Evolutionary conservation across 108 stramenopile genomes (phyloP).

Genomic region (Schizochytrium sp.): DNA sequence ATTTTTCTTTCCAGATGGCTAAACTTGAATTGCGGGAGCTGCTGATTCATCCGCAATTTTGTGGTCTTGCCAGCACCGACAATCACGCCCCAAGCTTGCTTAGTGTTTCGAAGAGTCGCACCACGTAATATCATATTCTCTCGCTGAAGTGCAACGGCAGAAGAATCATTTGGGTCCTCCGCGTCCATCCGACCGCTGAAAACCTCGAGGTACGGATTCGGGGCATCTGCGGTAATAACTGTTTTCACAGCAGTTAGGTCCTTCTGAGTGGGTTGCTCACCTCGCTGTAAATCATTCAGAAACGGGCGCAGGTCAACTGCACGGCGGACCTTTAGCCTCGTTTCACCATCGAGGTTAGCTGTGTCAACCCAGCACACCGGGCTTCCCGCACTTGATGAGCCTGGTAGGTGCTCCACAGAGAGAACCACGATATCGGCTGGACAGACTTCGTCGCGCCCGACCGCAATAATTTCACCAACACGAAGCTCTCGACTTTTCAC

Average conservation of each 20-base stretch:
- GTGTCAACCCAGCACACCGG: constrained; percentile 90
- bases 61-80: constrained; percentile 95
- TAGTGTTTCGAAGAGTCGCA: constrained; percentile 91
- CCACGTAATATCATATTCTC: constrained; percentile 91
- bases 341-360: constrained; percentile 95
- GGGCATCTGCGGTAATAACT: constrained; percentile 9
- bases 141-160: not conserved
- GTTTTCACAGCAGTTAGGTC: not conserved
- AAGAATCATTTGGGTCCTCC: not conserved
- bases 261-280: not conserved
- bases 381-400: constrained; percentile 66
- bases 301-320: not conserved
- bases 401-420: constrained; percentile 80
- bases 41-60: constrained; percentile 90
- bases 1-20: constrained; percentile 83
- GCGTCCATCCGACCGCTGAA: constrained; percentile 46
- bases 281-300: not conserved
- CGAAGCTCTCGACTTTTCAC: constrained; percentile 74
- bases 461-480: constrained; percentile 87
- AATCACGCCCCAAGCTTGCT: constrained; percentile 91
- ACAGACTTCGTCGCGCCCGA: constrained; percentile 89
- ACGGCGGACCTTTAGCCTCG: constrained; percentile 86
- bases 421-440: constrained; percentile 94
- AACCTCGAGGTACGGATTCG: constrained; percentile 37
- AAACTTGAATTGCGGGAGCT: constrained; percentile 89